Conservation (phyloP, 148 eudicot genomes). For the Talinum fruticosum region DNA sequence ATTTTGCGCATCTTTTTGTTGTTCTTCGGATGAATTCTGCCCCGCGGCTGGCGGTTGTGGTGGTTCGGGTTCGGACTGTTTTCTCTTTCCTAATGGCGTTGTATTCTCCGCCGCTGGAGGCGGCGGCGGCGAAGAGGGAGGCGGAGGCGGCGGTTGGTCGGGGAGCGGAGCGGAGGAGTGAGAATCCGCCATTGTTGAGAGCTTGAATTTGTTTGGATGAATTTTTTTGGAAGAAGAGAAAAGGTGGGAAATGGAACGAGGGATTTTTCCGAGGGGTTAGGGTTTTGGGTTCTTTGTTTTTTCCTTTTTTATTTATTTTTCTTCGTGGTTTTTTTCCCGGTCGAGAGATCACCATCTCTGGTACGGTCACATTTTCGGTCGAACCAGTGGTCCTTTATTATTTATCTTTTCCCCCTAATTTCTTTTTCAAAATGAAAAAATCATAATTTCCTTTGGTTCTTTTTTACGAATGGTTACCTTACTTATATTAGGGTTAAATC, state of each 20-base stretch:
- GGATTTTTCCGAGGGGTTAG: conserved; percentile 17
- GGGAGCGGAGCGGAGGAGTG: background rate
- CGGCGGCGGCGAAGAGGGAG: background rate
- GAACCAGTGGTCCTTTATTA: background rate
- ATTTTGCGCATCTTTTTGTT: background rate
- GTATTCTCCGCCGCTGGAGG: background rate
- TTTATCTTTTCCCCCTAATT: no score
- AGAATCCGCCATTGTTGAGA: conserved; percentile 24
- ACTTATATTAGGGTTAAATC: no score
- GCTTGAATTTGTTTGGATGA: conserved; percentile 3
- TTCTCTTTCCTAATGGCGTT: conserved; percentile 39
- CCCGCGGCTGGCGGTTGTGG: background rate
- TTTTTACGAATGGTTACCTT: no score
- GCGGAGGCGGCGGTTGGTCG: background rate
- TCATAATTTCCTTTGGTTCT: no score
- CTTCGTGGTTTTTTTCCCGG: background rate
- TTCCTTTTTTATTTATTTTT: background rate
- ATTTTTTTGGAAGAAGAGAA: background rate
- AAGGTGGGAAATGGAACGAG: conserved; percentile 8
- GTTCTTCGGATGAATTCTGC: background rate
- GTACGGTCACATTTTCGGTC: background rate
- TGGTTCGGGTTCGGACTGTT: conserved; percentile 25
- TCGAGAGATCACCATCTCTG: background rate
- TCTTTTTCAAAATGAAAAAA: no score
- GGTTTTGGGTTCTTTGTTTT: conserved; percentile 14